Evolutionary conservation across 352 stramenopile species (phyloP).

Genomic region (Globisporangium apiculatum): DNA sequence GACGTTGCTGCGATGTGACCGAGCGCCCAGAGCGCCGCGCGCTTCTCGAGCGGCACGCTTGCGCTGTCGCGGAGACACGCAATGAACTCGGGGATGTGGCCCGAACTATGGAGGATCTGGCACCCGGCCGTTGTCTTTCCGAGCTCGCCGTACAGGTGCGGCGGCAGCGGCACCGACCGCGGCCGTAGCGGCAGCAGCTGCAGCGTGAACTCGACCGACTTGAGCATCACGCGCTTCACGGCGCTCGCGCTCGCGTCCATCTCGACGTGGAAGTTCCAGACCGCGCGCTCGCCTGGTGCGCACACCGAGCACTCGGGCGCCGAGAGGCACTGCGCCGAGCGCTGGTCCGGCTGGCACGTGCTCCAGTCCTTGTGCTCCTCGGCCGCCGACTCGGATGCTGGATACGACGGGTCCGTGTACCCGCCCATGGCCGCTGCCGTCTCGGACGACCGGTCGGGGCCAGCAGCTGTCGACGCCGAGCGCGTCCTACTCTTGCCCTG

Average conservation of each 20-base stretch:
- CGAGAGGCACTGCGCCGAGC: constrained; percentile 54
- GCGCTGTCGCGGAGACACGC: constrained; percentile 71
- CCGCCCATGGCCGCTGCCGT: constrained; percentile 23
- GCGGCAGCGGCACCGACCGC: constrained; percentile 68
- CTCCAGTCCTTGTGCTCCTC: constrained; percentile 89
- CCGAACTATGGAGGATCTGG: constrained; percentile 70
- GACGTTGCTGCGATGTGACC: constrained; percentile 77
- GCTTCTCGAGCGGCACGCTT: constrained; percentile 78
- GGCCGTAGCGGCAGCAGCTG: constrained; percentile 75
- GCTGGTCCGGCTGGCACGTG: constrained; percentile 78
- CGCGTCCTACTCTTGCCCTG: constrained; percentile 60
- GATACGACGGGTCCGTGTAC: constrained; percentile 55
- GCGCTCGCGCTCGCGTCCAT: constrained; percentile 53
- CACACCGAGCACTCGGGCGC: constrained; percentile 72
- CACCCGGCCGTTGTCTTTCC: constrained; percentile 79
- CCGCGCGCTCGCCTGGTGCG: constrained; percentile 67
- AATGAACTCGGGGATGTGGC: constrained; percentile 81
- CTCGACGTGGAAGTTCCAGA: constrained; percentile 89
- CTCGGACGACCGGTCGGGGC: constrained; percentile 64
- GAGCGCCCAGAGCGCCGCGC: constrained; percentile 78
- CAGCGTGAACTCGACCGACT: constrained; percentile 86
- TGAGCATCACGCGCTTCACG: constrained; percentile 79
- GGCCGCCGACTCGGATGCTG: constrained; percentile 47
- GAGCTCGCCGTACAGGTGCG: constrained; percentile 81
- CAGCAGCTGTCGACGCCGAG: constrained; percentile 38